A percentile compares a stretch with the other conserved stretches of the same genome.
These are phyloP conservation scores for Filosporella fistucella DNA, from an alignment of 495 filamentous ascomycete genomes.

Conservation along the genomic window DNA sequence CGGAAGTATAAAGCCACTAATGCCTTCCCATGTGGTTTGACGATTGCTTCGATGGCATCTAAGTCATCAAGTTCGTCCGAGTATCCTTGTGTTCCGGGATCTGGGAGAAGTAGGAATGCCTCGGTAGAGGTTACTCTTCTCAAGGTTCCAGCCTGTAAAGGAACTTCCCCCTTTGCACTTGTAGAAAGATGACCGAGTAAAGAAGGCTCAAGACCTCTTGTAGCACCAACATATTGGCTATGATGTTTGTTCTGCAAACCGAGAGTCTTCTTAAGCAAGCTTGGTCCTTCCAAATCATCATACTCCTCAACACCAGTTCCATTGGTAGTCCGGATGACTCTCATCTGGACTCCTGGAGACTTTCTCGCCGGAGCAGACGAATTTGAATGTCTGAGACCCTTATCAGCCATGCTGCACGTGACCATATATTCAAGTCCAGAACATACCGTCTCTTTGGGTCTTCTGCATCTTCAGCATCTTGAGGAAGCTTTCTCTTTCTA, in stretches of 20 bases:
- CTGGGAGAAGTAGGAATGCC: conserved; percentile 76
- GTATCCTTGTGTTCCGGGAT: conserved; percentile 55
- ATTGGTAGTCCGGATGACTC: conserved; percentile 39
- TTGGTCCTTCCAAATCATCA: conserved; percentile 54
- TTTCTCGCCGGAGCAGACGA: conserved; percentile 10
- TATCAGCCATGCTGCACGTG: conserved; percentile 20
- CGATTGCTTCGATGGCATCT: conserved; percentile 75
- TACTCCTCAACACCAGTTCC: conserved; percentile 53
- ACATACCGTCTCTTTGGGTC: conserved; percentile 52
- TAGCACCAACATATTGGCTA: conserved; percentile 60
- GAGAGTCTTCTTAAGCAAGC: conserved; percentile 55
- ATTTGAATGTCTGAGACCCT: conserved; percentile 17
- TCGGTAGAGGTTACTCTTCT: conserved; percentile 76
- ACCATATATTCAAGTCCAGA: conserved; percentile 18
- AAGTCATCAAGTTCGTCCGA: conserved; percentile 59
- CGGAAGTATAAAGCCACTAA: conserved; percentile 85
- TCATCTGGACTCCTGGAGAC: conserved; percentile 8
- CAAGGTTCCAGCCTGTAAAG: conserved; percentile 58
- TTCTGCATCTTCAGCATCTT: conserved; percentile 49
- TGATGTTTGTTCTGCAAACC: conserved; percentile 58
- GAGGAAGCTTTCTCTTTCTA: conserved; percentile 66
- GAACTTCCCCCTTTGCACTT: conserved; percentile 62
- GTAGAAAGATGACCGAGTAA: conserved; percentile 64
- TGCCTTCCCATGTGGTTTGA: conserved; percentile 73
- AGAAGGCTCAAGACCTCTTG: conserved; percentile 67